Evolutionary conservation across 2,329 filamentous ascomycete genomes (phyloP).

Genomic region (Alternaria angustiovoidea): DNA sequence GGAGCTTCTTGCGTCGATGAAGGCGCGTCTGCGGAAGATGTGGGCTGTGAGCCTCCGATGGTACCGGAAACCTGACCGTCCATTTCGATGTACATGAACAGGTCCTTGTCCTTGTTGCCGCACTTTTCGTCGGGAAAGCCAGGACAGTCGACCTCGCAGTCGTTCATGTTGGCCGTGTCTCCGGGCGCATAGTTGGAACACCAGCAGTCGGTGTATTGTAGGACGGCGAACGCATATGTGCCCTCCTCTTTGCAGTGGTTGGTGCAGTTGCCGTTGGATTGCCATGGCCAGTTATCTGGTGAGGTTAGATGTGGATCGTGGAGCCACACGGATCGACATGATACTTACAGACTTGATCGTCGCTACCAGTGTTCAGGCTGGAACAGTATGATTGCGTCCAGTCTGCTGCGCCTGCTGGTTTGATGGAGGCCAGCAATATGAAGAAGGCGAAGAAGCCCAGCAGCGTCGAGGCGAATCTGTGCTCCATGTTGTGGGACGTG

Average conservation of each 20-base stretch:
- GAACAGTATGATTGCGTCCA: slow-evolving; percentile 52
- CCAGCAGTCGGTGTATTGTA: slow-evolving; percentile 74
- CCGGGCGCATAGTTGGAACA: slow-evolving; percentile 74
- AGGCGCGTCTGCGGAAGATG: slow-evolving; percentile 29
- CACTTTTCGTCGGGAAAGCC: slow-evolving; percentile 74
- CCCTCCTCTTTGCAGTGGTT: slow-evolving; percentile 62
- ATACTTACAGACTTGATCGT: slow-evolving; percentile 45
- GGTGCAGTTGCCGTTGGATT: slow-evolving; percentile 75
- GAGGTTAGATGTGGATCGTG: slow-evolving; percentile 12
- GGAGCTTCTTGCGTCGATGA: slow-evolving; percentile 27
- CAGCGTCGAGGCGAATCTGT: slow-evolving; percentile 12
- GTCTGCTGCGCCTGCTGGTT: slow-evolving; percentile 7
- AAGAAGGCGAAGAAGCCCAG: slow-evolving; percentile 31
- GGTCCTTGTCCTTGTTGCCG: slow-evolving; percentile 61
- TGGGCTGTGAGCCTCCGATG: slow-evolving; percentile 46
- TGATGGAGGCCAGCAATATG: slow-evolving; percentile 23
- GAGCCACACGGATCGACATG: neutral
- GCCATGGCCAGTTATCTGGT: slow-evolving; percentile 49
- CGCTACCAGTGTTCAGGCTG: slow-evolving; percentile 53
- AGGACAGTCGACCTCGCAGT: slow-evolving; percentile 69
- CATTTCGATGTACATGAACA: slow-evolving; percentile 71
- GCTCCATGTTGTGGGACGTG: slow-evolving; percentile 25
- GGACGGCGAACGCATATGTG: slow-evolving; percentile 71
- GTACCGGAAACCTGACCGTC: slow-evolving; percentile 66
- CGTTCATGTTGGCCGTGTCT: slow-evolving; percentile 46